A percentile compares a stretch with the other conserved stretches of the same genome.
Evolutionary conservation across 768 basidiomycete species (phyloP).

Genomic region (Tricholoma bakamatsutake): DNA sequence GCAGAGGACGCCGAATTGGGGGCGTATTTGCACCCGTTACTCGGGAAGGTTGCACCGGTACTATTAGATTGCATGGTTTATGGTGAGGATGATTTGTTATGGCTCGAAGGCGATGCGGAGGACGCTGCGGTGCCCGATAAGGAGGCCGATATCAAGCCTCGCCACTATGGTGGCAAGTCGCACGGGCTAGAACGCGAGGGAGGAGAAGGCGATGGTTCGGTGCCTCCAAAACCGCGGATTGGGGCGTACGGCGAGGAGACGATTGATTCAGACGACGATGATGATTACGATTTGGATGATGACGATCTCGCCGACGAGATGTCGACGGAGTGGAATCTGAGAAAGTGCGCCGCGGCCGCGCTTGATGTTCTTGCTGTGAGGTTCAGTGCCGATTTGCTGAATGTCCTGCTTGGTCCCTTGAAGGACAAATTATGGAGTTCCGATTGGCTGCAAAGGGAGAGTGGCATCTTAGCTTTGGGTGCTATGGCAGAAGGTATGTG

Average conservation of each 20-base stretch:
- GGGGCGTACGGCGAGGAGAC: slow-evolving; percentile 81
- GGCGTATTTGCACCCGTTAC: slow-evolving; percentile 76
- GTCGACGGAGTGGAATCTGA: slow-evolving; percentile 96
- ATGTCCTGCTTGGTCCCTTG: slow-evolving; percentile 80
- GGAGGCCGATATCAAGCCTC: slow-evolving; percentile 93
- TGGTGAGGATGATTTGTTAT: slow-evolving; percentile 91
- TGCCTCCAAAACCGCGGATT: slow-evolving; percentile 34
- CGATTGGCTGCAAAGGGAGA: slow-evolving; percentile 94
- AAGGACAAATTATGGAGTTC: slow-evolving; percentile 90
- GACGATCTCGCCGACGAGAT: slow-evolving; percentile 95
- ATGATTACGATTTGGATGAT: slow-evolving; percentile 82
- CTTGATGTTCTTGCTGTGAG: slow-evolving; percentile 94
- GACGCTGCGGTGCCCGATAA: slow-evolving; percentile 90
- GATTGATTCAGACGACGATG: slow-evolving; percentile 80
- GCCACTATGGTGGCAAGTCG: slow-evolving; percentile 80
- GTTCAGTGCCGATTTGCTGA: slow-evolving; percentile 84
- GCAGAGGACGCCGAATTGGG: slow-evolving; percentile 91
- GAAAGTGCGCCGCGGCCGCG: slow-evolving; percentile 97
- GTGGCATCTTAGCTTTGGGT: slow-evolving; percentile 91
- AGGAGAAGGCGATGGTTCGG: slow-evolving; percentile 27
- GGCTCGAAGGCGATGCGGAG: slow-evolving; percentile 89
- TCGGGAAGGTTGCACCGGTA: slow-evolving; percentile 90
- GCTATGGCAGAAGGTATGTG: slow-evolving; percentile 94
- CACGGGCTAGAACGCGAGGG: slow-evolving; percentile 80
- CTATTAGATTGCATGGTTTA: slow-evolving; percentile 98